Percentiles rank a stretch among this genome's conserved stretches.
Evolutionary conservation across 352 stramenopile species (phyloP).

Genomic region (Phytophthora aleatoria): DNA sequence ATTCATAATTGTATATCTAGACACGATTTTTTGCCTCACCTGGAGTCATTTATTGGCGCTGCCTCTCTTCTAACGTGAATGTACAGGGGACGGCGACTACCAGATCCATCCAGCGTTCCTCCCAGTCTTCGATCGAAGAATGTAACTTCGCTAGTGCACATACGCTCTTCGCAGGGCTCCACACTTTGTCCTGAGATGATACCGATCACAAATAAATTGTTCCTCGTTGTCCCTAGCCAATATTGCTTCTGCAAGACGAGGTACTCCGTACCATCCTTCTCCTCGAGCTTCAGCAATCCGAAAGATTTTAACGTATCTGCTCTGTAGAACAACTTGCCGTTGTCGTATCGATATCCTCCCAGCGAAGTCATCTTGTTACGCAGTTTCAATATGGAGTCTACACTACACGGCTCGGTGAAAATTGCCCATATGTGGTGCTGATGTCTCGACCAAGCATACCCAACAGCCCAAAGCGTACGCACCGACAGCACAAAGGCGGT

Average conservation of each 20-base stretch:
- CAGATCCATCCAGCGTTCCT: constrained; percentile 4
- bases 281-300: constrained; percentile 23
- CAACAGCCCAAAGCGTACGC: constrained; percentile 19
- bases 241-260: constrained; percentile 27
- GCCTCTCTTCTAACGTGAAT: constrained; percentile 14
- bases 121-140: constrained; percentile 22
- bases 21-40: too few relatives aligned
- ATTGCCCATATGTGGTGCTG: constrained; percentile 9
- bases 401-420: constrained; percentile 23
- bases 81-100: constrained; percentile 13
- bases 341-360: constrained; percentile 23
- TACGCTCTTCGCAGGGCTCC: constrained; percentile 19
- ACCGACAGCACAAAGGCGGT: constrained; percentile 18
- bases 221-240: constrained; percentile 15
- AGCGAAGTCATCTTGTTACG: constrained; percentile 28
- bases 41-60: not conserved
- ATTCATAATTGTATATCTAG: too few relatives aligned
- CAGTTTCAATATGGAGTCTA: constrained; percentile 22
- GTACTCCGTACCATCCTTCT: constrained; percentile 21
- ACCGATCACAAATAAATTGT: constrained; percentile 33
- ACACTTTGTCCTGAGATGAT: constrained; percentile 17
- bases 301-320: constrained; percentile 26
- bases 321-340: constrained; percentile 21
- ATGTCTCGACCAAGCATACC: constrained; percentile 19
- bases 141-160: constrained; percentile 14